A percentile compares a stretch with the other conserved stretches of the same genome.
phyloP scores from a whole-genome alignment of 2,329 filamentous ascomycete genomes.

The Clathrospora elynae region DNA sequence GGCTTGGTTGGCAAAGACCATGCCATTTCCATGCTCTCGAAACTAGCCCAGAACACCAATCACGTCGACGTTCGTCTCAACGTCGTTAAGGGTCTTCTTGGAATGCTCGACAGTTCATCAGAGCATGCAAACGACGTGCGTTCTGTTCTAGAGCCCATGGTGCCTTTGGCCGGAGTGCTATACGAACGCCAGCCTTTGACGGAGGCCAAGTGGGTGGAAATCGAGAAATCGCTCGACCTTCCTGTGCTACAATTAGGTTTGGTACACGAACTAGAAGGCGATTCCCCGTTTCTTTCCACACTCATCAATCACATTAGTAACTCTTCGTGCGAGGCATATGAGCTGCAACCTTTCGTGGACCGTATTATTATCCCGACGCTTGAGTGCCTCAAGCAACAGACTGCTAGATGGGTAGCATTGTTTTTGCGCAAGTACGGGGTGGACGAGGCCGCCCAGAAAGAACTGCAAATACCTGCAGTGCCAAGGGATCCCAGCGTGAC shows the following conservation, averaged over 20 bases:
- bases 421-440: slow-evolving; percentile 34
- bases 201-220: slow-evolving; percentile 41
- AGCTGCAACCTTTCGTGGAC: slow-evolving; percentile 11
- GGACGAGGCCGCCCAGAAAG: slow-evolving; percentile 1
- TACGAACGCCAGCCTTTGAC: slow-evolving; percentile 41
- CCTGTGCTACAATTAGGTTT: slow-evolving; percentile 11
- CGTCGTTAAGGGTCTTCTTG: slow-evolving; percentile 43
- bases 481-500: slow-evolving; percentile 15
- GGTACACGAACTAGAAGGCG: slow-evolving; percentile 4
- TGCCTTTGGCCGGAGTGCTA: slow-evolving; percentile 45
- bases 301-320: slow-evolving; percentile 2
- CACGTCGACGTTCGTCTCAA: slow-evolving; percentile 49
- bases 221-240: slow-evolving; percentile 18
- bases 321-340: not conserved
- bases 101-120: slow-evolving; percentile 24
- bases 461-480: slow-evolving; percentile 16
- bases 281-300: slow-evolving; percentile 15
- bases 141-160: slow-evolving; percentile 29
- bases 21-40: slow-evolving; percentile 38
- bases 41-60: slow-evolving; percentile 34
- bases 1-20: slow-evolving; percentile 40
- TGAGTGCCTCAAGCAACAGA: slow-evolving; percentile 20
- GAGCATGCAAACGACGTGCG: slow-evolving; percentile 23
- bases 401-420: slow-evolving; percentile 24
- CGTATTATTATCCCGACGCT: slow-evolving; percentile 33